Conservation (phyloP, 768 basidiomycete genomes). For the Inosperma sp. region DNA sequence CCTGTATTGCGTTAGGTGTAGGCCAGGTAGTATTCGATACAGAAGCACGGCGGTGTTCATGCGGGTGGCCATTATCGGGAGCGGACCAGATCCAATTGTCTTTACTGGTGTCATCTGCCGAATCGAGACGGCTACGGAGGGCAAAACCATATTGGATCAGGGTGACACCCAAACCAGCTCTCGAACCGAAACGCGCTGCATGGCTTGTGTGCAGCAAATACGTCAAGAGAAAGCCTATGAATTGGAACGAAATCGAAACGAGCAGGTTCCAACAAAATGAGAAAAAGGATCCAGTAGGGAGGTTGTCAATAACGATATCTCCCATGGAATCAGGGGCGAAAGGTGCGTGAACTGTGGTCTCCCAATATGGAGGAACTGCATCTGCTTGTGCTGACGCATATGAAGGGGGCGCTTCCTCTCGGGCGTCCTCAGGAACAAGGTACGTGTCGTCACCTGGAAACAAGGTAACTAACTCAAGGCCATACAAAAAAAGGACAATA, state of each 20-base stretch:
- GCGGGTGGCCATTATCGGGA: constrained; percentile 35
- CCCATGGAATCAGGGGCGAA: constrained; percentile 58
- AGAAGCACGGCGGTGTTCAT: constrained; percentile 20
- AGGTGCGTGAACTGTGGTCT: constrained; percentile 93
- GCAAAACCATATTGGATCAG: constrained; percentile 94
- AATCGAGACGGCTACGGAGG: constrained; percentile 52
- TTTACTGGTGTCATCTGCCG: constrained; percentile 31
- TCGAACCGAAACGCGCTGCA: constrained; percentile 87
- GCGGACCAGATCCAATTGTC: constrained; percentile 21
- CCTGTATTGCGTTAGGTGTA: constrained; percentile 30
- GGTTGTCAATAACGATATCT: constrained; percentile 85
- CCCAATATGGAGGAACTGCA: constrained; percentile 97
- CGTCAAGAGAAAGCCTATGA: constrained; percentile 88
- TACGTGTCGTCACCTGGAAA: constrained; percentile 61
- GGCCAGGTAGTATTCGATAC: constrained; percentile 25
- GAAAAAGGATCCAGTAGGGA: constrained; percentile 79
- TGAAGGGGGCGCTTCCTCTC: constrained; percentile 84
- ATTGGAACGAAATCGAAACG: constrained; percentile 95
- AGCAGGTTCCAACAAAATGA: constrained; percentile 90
- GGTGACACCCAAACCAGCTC: constrained; percentile 93
- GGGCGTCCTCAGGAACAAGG: constrained; percentile 76
- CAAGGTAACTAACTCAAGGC: not conserved
- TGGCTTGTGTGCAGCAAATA: constrained; percentile 93
- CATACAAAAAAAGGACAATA: constrained; percentile 14
- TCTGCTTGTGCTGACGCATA: constrained; percentile 91